Percentiles rank a stretch among this genome's conserved stretches.
Conservation (phyloP, 2,329 filamentous ascomycete species). For the Trichoderma brevicompactum region DNA sequence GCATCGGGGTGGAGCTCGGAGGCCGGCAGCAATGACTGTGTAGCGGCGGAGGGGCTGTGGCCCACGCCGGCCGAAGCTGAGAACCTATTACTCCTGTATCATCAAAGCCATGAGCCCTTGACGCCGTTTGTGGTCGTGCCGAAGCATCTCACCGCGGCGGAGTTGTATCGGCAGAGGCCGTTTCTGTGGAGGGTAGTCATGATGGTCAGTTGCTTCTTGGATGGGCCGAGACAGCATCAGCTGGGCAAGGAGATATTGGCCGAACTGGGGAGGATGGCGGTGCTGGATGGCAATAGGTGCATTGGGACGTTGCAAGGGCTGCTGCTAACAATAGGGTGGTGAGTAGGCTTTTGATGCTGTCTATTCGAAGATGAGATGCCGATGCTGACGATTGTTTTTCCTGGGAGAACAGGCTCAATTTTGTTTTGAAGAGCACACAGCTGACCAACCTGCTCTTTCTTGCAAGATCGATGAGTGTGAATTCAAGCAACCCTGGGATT, state of each 20-base stretch:
- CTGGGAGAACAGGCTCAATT: constrained; percentile 48
- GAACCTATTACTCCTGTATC: constrained; percentile 45
- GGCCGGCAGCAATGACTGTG: constrained; percentile 10
- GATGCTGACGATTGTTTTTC: neutral
- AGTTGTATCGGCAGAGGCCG: constrained; percentile 47
- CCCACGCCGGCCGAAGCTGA: constrained; percentile 49
- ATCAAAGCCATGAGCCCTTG: constrained; percentile 41
- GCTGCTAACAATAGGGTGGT: constrained; percentile 54
- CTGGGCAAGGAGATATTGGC: constrained; percentile 51
- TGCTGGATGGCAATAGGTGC: constrained; percentile 49
- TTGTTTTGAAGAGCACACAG: constrained; percentile 54
- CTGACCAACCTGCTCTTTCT: constrained; percentile 56
- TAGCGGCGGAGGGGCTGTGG: constrained; percentile 43
- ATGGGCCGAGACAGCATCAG: constrained; percentile 50
- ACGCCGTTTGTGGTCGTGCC: constrained; percentile 54
- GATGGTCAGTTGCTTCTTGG: constrained; percentile 49
- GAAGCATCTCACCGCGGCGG: constrained; percentile 40
- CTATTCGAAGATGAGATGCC: neutral
- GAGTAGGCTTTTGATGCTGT: constrained; percentile 28
- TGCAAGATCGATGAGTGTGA: constrained; percentile 51
- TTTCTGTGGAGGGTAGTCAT: constrained; percentile 57
- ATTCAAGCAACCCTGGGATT: constrained; percentile 41
- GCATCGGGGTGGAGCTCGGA: constrained; percentile 26
- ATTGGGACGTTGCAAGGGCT: constrained; percentile 55
- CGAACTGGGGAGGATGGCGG: constrained; percentile 48